Evolutionary conservation across 2,329 filamentous ascomycete genomes (phyloP).

Genomic region (Purpureocillium lavendulum): DNA sequence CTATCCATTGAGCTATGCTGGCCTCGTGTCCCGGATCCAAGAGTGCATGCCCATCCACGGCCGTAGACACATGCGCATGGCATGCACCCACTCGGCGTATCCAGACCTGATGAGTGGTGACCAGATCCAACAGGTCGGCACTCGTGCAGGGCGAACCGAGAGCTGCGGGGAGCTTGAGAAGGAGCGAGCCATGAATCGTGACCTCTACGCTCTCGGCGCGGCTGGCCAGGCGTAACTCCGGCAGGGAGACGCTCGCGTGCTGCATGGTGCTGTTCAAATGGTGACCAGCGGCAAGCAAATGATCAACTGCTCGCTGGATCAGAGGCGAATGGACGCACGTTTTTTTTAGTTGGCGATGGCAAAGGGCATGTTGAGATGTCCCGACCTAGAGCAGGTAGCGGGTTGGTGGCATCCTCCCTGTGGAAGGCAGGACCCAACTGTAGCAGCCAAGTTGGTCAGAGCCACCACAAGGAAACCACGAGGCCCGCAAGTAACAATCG

Average conservation of each 20-base stretch:
- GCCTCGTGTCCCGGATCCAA: conserved; percentile 6
- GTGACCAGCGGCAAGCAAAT: no score
- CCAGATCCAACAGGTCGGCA: conserved; percentile 14
- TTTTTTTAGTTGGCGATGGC: no score
- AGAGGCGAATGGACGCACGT: no score
- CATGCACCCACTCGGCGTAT: conserved; percentile 20
- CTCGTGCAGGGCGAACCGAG: conserved; percentile 7
- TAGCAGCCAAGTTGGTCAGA: no score
- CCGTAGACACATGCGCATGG: conserved; percentile 17
- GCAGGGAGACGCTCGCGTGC: conserved; percentile 13
- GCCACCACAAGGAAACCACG: background rate
- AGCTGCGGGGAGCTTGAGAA: conserved; percentile 14
- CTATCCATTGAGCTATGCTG: conserved; percentile 12
- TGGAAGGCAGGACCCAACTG: no score
- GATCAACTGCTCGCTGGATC: no score
- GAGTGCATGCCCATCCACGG: conserved; percentile 11
- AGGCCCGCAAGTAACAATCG: no score
- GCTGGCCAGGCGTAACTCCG: conserved; percentile 13
- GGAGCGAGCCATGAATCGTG: conserved; percentile 15
- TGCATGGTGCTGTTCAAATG: conserved; percentile 3
- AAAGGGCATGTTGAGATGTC: no score
- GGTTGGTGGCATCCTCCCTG: no score
- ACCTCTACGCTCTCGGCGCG: conserved; percentile 15
- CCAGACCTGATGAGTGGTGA: conserved; percentile 20
- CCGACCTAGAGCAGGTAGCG: no score